Evolutionary conservation across 176 grass and related monocot species (phyloP).

Genomic region (Guadua angustifolia): DNA sequence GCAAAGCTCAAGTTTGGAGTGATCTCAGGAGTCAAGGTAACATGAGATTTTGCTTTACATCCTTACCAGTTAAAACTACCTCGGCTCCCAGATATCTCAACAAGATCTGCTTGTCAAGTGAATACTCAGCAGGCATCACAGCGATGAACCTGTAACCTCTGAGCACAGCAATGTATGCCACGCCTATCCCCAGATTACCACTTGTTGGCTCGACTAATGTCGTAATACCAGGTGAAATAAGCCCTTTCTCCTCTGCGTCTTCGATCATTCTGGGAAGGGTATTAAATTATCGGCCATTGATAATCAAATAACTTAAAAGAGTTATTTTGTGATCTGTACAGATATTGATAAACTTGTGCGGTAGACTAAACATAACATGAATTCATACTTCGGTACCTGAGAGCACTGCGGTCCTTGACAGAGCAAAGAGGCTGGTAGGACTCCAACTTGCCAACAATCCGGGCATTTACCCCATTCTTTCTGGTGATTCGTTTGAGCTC

Average conservation of each 20-base stretch:
- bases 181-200: constrained; percentile 67
- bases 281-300: neutral
- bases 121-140: constrained; percentile 64
- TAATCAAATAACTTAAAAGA: neutral
- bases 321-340: neutral
- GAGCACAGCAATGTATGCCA: constrained; percentile 48
- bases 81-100: constrained; percentile 76
- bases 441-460: constrained; percentile 74
- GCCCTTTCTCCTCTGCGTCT: constrained; percentile 72
- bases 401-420: constrained; percentile 75
- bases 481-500: constrained; percentile 58
- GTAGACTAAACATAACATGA: neutral
- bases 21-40: neutral
- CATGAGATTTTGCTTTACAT: neutral
- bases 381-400: constrained; percentile 43
- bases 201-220: constrained; percentile 66
- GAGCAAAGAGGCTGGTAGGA: constrained; percentile 76
- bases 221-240: constrained; percentile 68
- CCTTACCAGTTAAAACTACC: constrained; percentile 62
- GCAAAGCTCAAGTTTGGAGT: neutral
- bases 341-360: neutral
- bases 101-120: constrained; percentile 69
- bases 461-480: constrained; percentile 54
- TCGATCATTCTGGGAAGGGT: constrained; percentile 64
- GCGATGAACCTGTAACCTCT: constrained; percentile 75